These are phyloP conservation scores for Elongisporangium undulatum DNA, from an alignment of 352 stramenopile species.

Conservation along the genomic window DNA sequence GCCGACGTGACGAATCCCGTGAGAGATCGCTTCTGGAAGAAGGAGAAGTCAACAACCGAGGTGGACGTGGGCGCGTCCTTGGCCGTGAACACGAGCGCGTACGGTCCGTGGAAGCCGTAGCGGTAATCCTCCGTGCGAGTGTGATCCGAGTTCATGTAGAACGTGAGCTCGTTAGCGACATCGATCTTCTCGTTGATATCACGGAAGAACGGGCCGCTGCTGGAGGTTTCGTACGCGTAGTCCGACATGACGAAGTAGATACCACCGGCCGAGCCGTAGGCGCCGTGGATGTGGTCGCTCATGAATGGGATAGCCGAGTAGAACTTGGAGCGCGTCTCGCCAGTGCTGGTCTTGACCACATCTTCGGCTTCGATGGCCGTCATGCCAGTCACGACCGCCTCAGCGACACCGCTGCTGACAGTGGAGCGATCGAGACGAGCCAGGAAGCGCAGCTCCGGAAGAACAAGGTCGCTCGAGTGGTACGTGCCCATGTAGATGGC, in stretches of 20 bases:
- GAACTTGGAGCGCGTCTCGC: slow-evolving; percentile 35
- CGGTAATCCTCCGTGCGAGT: slow-evolving; percentile 50
- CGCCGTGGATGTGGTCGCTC: slow-evolving; percentile 33
- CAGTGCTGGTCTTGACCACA: slow-evolving; percentile 21
- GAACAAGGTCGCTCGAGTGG: slow-evolving; percentile 25
- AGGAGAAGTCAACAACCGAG: slow-evolving; percentile 25
- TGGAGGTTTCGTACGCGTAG: slow-evolving; percentile 37
- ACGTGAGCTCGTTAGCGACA: slow-evolving; percentile 40
- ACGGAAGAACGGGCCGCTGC: slow-evolving; percentile 39
- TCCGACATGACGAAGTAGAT: slow-evolving; percentile 54
- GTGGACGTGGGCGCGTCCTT: slow-evolving; percentile 15
- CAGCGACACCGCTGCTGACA: slow-evolving; percentile 25
- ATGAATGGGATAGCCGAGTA: slow-evolving; percentile 35
- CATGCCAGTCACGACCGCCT: slow-evolving; percentile 23
- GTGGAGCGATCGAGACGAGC: slow-evolving; percentile 28
- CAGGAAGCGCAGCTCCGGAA: slow-evolving; percentile 48
- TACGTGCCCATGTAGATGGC: slow-evolving; percentile 58
- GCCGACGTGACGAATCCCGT: slow-evolving; percentile 31
- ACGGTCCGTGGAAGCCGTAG: slow-evolving; percentile 48
- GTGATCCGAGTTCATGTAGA: slow-evolving; percentile 65
- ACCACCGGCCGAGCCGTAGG: slow-evolving; percentile 24
- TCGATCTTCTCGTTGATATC: slow-evolving; percentile 58
- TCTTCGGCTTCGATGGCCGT: slow-evolving; percentile 38
- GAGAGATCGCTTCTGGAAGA: slow-evolving; percentile 38
- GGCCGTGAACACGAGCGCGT: slow-evolving; percentile 37